These are phyloP conservation scores for Nicotiana obtusifolia DNA, from an alignment of 257 asterid species.

Conservation along the genomic window DNA sequence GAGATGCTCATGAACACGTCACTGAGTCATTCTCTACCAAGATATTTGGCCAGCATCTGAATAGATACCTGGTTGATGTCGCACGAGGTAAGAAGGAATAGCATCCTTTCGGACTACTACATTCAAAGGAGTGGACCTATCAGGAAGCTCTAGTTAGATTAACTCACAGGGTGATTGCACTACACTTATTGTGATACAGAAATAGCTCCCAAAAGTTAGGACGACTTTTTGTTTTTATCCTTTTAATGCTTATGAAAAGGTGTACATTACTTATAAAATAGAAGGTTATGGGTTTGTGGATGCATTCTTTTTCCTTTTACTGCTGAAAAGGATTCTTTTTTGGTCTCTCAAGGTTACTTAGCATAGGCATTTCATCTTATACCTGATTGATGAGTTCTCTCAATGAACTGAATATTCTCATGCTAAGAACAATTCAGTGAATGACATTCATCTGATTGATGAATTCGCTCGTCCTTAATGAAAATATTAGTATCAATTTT, in stretches of 20 bases:
- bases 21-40: slow-evolving; percentile 60
- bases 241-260: neutral
- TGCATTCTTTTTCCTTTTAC: neutral
- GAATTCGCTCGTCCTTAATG: too few relatives aligned
- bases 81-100: slow-evolving; percentile 50
- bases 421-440: too few relatives aligned
- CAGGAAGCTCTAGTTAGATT: neutral
- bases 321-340: too few relatives aligned
- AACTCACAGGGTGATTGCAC: neutral
- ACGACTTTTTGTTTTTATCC: neutral
- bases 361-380: too few relatives aligned
- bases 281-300: neutral
- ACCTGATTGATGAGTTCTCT: too few relatives aligned
- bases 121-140: neutral
- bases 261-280: neutral
- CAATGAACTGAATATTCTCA: too few relatives aligned
- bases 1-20: slow-evolving; percentile 62
- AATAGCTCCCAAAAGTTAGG: neutral
- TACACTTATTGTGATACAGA: neutral
- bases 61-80: slow-evolving; percentile 50
- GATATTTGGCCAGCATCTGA: slow-evolving; percentile 68
- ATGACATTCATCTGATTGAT: too few relatives aligned
- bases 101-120: neutral
- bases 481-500: too few relatives aligned
- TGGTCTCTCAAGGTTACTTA: too few relatives aligned